Conservation (phyloP, 106 monocot genomes). For the Dioscorea alata region DNA sequence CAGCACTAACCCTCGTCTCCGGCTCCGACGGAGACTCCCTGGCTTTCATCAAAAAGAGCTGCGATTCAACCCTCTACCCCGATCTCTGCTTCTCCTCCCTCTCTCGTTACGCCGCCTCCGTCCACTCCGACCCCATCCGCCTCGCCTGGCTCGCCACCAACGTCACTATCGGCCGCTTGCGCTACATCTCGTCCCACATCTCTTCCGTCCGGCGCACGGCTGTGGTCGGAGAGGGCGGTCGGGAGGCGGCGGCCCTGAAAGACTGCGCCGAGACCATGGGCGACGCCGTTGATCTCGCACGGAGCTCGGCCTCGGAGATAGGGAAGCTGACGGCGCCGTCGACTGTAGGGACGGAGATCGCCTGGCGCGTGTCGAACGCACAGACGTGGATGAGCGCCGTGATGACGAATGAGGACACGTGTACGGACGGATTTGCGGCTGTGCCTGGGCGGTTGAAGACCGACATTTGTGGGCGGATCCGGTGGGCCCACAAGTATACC, state of each 20-base stretch:
- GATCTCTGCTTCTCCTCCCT: constrained; percentile 47
- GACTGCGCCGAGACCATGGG: constrained; percentile 47
- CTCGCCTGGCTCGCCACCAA: constrained; percentile 27
- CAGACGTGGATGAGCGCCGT: constrained; percentile 94
- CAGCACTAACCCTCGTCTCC: not conserved
- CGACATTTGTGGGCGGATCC: constrained; percentile 21
- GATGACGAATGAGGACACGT: constrained; percentile 77
- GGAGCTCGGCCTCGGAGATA: constrained; percentile 23
- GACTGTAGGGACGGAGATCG: constrained; percentile 8
- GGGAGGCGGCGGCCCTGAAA: constrained; percentile 23
- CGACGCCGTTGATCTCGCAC: constrained; percentile 33
- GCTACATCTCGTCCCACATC: constrained; percentile 9
- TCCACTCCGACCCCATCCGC: constrained; percentile 8
- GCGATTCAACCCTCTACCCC: constrained; percentile 48
- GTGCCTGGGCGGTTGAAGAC: constrained; percentile 1
- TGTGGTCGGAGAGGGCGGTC: not conserved
- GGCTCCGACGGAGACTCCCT: not conserved
- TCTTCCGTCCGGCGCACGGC: not conserved
- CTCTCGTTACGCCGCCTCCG: constrained; percentile 12
- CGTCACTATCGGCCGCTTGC: constrained; percentile 18
- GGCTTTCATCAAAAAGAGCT: constrained; percentile 35
- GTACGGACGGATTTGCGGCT: constrained; percentile 45
- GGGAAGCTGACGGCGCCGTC: not conserved
- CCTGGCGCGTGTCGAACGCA: constrained; percentile 60
- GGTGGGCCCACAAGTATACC: constrained; percentile 22